Conservation (phyloP, 2,329 filamentous ascomycete genomes). For the Juglanconis sp. region DNA sequence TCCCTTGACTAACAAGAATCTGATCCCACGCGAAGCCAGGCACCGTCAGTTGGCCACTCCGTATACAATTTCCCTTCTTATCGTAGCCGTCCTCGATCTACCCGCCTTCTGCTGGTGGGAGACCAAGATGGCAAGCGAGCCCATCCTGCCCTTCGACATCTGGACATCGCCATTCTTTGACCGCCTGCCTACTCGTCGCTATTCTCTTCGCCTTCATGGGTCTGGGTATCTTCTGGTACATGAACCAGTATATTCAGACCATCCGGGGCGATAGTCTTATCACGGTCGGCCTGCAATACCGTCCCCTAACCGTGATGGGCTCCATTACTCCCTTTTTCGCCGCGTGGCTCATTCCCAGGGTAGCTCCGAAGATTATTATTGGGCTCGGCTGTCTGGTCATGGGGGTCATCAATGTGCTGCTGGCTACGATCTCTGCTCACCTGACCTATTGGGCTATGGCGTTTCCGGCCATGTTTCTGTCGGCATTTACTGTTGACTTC, state of each 20-base stretch:
- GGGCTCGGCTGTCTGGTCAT: slow-evolving; percentile 29
- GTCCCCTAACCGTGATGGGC: slow-evolving; percentile 11
- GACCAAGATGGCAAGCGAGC: slow-evolving; percentile 1
- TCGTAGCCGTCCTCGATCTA: slow-evolving; percentile 18
- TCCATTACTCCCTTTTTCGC: slow-evolving; percentile 23
- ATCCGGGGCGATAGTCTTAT: slow-evolving; percentile 16
- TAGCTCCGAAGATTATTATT: slow-evolving; percentile 34
- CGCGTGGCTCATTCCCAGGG: slow-evolving; percentile 32
- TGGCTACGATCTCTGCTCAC: slow-evolving; percentile 31
- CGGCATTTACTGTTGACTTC: slow-evolving; percentile 24
- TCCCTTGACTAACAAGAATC: too few relatives aligned
- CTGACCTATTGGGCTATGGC: slow-evolving; percentile 33
- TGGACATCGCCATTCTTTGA: slow-evolving; percentile 19
- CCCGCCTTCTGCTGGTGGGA: slow-evolving; percentile 20
- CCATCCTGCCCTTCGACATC: slow-evolving; percentile 21
- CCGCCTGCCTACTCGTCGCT: slow-evolving; percentile 13
- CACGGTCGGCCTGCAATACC: slow-evolving; percentile 5
- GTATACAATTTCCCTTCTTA: slow-evolving; percentile 19
- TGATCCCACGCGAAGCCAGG: too few relatives aligned
- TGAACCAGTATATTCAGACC: slow-evolving; percentile 18
- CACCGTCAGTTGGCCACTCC: too few relatives aligned
- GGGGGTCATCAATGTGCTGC: slow-evolving; percentile 25
- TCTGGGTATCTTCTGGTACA: slow-evolving; percentile 23
- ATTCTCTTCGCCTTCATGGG: slow-evolving; percentile 19
- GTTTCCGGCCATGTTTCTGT: slow-evolving; percentile 33